These are phyloP conservation scores for Paecilomyces sp. DNA, from an alignment of 2,329 filamentous ascomycete species.

Conservation along the genomic window DNA sequence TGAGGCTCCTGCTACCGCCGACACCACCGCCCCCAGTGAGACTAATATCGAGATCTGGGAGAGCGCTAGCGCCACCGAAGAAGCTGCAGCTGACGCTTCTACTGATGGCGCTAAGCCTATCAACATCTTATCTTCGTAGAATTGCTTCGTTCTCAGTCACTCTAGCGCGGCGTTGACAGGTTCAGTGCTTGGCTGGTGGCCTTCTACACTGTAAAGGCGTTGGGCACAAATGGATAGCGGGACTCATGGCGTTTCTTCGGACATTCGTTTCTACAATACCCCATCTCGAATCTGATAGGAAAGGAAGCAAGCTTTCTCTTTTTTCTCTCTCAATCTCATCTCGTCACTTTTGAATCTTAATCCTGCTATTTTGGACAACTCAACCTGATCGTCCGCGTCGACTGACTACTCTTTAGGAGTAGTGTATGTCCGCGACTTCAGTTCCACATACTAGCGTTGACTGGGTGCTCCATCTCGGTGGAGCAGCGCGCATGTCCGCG, in stretches of 20 bases:
- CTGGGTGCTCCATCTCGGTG: background rate
- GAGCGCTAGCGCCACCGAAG: constrained; percentile 58
- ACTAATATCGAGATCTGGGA: constrained; percentile 61
- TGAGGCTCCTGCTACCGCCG: constrained; percentile 33
- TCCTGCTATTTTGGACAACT: background rate
- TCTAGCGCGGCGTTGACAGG: background rate
- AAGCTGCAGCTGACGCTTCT: constrained; percentile 12
- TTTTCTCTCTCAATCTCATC: background rate
- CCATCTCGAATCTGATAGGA: background rate
- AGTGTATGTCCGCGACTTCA: background rate
- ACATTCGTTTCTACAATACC: background rate
- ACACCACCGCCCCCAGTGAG: constrained; percentile 47
- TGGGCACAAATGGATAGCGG: background rate
- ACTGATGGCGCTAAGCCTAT: background rate
- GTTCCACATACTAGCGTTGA: background rate
- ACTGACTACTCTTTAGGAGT: background rate
- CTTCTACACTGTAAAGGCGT: background rate
- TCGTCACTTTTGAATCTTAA: background rate
- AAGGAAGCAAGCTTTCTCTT: background rate
- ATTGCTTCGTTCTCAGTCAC: background rate
- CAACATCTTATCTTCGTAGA: background rate
- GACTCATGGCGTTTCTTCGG: background rate
- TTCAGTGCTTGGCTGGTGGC: background rate
- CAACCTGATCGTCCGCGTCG: background rate
- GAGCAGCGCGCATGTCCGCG: background rate